Base-by-base conservation (phyloP, 331 rosid genomes). In the Malus hybrid region DNA sequence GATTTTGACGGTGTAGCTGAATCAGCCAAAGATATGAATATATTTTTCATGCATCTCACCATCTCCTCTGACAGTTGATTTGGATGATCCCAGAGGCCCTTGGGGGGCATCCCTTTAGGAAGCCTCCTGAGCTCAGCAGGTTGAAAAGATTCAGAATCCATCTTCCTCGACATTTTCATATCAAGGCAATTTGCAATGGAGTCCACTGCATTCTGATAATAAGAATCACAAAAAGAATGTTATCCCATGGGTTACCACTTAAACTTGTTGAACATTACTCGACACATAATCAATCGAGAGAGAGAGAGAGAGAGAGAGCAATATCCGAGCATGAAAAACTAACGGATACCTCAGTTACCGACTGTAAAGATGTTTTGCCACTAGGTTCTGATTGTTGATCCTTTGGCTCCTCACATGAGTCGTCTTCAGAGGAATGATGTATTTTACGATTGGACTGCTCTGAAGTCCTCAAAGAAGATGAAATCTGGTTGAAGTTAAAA, bases 21-120 rank as follows among this genome's bases (percentile, higher is more conserved):
- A 83, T 86, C 96, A 31, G 93, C 88, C 83, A 90, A 79, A 71
- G 93, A 88, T 65, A 88, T 79, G 79, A 86, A 90, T 80, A 90
- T 90, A 79, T 90, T 85, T 82, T 86, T 90, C 96, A 90, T 90
- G 72, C 96, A 90, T 80, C 86, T 81, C 42, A 88, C 91, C 93
- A 90, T 90, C 85, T 90, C 91, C 82, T 88, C 91, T 12, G 96
- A 90, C 67, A 90, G 80, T 59, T 77, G 80, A 79, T 90, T 90
- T 59, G 96, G 96, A 54, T 85, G 77, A 68, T 86, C 88, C 96
- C 93, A 88, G 16, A 86, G 84, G 20, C 88, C 91, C 48, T 82
- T 88, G 7, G 74, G 70, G 8, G 76, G 88, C 73, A 82, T 75
- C 80, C 86, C 87, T 63, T 69, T 84, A 44, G 83, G 65, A 75